phyloP scores from a whole-genome alignment of 768 basidiomycete species.

The Tylopilus sp. region DNA sequence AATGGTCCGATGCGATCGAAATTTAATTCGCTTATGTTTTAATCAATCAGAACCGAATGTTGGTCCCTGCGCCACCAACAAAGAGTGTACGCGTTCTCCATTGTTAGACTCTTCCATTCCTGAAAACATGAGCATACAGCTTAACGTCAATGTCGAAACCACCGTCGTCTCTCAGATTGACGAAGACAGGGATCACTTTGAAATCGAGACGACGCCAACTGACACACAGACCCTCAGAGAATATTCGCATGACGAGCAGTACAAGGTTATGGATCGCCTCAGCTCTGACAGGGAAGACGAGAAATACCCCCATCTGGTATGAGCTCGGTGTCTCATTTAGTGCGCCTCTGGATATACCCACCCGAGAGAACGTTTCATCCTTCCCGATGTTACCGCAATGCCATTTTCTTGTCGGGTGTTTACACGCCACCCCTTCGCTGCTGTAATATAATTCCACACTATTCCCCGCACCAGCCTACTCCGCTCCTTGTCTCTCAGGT shows the following conservation, averaged over 20 bases:
- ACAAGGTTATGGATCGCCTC: background rate
- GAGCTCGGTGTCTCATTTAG: background rate
- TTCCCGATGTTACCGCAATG: background rate
- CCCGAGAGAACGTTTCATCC: background rate
- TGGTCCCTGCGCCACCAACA: slow-evolving; percentile 17
- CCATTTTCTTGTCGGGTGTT: background rate
- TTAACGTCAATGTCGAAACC: slow-evolving; percentile 34
- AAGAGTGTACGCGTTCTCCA: slow-evolving; percentile 19
- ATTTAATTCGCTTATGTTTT: background rate
- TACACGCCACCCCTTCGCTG: slow-evolving; percentile 1
- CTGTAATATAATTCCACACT: slow-evolving; percentile 10
- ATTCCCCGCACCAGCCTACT: background rate
- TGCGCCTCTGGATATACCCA: slow-evolving; percentile 9
- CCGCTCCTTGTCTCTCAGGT: background rate
- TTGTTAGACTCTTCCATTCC: background rate
- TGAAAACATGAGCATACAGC: slow-evolving; percentile 7
- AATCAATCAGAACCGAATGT: slow-evolving; percentile 22
- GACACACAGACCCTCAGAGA: background rate
- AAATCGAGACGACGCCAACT: slow-evolving; percentile 16
- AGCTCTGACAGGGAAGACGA: background rate
- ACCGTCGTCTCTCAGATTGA: slow-evolving; percentile 32
- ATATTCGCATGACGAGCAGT: background rate
- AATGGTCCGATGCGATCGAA: background rate
- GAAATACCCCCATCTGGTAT: background rate
- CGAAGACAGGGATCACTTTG: slow-evolving; percentile 21